Base-by-base conservation (phyloP, 2,329 filamentous ascomycete species). In the Penicillium sp. region DNA sequence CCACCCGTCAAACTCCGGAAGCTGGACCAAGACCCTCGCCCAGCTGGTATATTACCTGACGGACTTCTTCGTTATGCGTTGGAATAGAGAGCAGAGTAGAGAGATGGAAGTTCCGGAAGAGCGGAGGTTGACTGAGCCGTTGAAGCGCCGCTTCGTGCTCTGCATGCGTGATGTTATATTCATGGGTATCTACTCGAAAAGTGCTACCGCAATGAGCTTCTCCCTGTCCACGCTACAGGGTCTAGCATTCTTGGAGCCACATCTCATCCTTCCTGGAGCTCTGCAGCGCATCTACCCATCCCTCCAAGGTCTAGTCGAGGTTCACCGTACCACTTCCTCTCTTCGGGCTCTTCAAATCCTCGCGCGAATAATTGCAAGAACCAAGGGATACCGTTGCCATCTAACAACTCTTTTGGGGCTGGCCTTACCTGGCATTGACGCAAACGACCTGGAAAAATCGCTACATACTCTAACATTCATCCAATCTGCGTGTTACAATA, bases 181-280 rank as follows among this genome's bases (percentile, higher is more conserved):
- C 76, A 97, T 99, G 93, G 95, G 95, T 30, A 90, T 99, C 54
- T 99, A 97, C 76, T 91, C 93, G 58, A 99, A 99, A 84, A 97
- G 93, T 76, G 90, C 88, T 61, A 93, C 93, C 54, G 90, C 95
- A 3, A 93, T 97, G 74, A 93, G 90, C 76, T 96, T 93, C 81
- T 96, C 94, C 67, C 88, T 97, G 67, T 93, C 91, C 54, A 92
- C 94, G 1, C 83, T 99, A 54, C 94, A 98, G 75, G 91, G 91
- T 58, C 81, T 99, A 58, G 91, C 95, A 2, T 97, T 91, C 71
- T 83, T 99, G 50, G 94, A 99, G 75, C 96, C 95, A 0, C 89
- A 92, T 69, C 83, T 98, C 69, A 94, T 99, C 62, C 83, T 99
- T 1, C 95, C 95, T 0, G 95, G 96, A 47, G 94, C 95, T 29